Base-by-base conservation (phyloP, 495 filamentous ascomycete genomes). In the Lasiosphaeriaceae sp. region DNA sequence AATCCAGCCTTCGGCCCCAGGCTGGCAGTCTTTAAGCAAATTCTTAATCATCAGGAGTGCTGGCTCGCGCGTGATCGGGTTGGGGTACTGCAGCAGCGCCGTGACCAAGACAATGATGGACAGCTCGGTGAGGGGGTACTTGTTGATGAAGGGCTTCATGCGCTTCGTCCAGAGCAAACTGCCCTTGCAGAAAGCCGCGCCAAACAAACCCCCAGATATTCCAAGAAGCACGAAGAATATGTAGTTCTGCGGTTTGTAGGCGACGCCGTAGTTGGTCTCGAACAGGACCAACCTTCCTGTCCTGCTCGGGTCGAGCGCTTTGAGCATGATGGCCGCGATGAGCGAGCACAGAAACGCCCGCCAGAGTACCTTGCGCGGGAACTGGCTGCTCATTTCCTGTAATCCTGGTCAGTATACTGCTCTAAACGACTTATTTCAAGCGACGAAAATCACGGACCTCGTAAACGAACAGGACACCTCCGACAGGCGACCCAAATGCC, bases 401-500 rank as follows among this genome's bases (percentile, higher is more conserved):
- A 11, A 7, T 2, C 46, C n/a, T 23, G 12, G 46, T 54, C 37
- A 50, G 47, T 9, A 14, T 14, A 12, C n/a, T 17, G 39, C 3
- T 16, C 14, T 22, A 19, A 11, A n/a, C 19, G 45, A 34, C 9
- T 4, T 11, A 1, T 8, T 2, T 1, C n/a, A n/a, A 12, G 4
- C 48, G 8, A 29, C 7, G 11, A 17, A 9, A 22, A 0, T 1
- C 3, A 50, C 50, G 17, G 12, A 59, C 57, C 63, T 79, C 75
- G 57, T 83, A 83, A 49, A 73, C 76, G 64, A 84, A 84, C 3
- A 84, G 66, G 4, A 83, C 80, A 23, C 80, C 79, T 5, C 81
- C 81, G 34, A 83, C 81, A 1, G 81, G 81, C n/a, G 80, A 81
- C 11, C 81, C 80, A 58, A 84, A 84, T 8, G 81, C 80, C n/a